These are phyloP conservation scores for Thuja plicata DNA, from an alignment of 83 land plant genomes.

Conservation along the genomic window DNA sequence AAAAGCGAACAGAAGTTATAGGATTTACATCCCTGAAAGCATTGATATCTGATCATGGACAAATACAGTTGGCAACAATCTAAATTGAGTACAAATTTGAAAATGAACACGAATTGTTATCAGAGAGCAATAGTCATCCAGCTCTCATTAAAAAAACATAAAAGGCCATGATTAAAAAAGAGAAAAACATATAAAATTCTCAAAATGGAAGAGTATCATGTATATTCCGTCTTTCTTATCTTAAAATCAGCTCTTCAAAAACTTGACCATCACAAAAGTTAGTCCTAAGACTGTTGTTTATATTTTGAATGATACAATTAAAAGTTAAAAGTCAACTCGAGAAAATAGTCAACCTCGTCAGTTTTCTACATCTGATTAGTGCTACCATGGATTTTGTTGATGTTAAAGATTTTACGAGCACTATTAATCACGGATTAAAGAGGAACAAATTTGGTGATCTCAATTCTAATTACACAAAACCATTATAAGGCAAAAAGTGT, in stretches of 20 bases:
- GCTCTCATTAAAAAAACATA: background rate
- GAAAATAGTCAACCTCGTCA: background rate
- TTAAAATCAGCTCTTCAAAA: background rate
- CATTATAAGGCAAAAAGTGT: background rate
- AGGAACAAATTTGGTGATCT: background rate
- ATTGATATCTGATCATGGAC: background rate
- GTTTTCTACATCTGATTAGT: background rate
- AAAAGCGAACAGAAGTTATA: conserved; percentile 11
- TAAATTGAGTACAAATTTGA: background rate
- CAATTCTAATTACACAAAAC: background rate
- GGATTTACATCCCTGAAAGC: background rate
- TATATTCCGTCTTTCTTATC: background rate
- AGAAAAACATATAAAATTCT: background rate
- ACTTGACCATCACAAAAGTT: background rate
- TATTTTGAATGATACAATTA: background rate
- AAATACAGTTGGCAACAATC: background rate
- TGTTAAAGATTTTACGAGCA: background rate
- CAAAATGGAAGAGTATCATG: background rate
- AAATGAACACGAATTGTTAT: background rate
- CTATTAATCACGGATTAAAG: background rate
- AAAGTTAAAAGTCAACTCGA: background rate
- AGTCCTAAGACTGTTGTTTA: background rate
- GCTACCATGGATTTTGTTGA: background rate
- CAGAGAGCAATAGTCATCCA: background rate
- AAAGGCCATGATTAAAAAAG: background rate